Conservation (phyloP, 805 yeast genomes). For the Schizosaccharomyces pombe region DNA sequence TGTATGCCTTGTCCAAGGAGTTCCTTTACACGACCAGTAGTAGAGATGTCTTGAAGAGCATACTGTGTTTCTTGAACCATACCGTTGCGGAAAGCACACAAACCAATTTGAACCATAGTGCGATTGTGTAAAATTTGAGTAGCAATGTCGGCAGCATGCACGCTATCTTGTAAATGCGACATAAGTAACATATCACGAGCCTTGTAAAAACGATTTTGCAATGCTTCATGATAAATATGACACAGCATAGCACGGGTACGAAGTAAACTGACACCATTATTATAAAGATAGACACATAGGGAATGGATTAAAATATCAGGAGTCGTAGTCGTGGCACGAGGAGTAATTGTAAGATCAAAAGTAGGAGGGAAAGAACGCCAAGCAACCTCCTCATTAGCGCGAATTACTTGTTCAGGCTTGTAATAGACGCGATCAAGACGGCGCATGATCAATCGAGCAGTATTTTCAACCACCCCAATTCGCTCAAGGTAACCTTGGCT, state of each 20-base stretch:
- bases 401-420: slow-evolving; percentile 60
- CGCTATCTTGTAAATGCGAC: slow-evolving; percentile 64
- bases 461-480: slow-evolving; percentile 21
- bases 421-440: slow-evolving; percentile 83
- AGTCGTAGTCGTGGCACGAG: slow-evolving; percentile 19
- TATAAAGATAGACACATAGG: slow-evolving; percentile 40
- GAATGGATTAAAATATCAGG: slow-evolving; percentile 36
- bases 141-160: slow-evolving; percentile 62
- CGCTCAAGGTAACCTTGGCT: slow-evolving; percentile 68
- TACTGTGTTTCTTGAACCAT: slow-evolving; percentile 69
- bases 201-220: slow-evolving; percentile 55
- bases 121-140: slow-evolving; percentile 86
- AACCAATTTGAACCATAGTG: slow-evolving; percentile 83
- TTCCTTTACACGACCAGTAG: slow-evolving; percentile 70
- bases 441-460: slow-evolving; percentile 48
- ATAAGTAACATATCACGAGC: slow-evolving; percentile 74
- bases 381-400: slow-evolving; percentile 45
- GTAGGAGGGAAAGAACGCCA: slow-evolving; percentile 33
- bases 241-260: slow-evolving; percentile 65
- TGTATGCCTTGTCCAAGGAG: slow-evolving; percentile 78
- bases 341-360: slow-evolving; percentile 15
- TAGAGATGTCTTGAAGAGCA: slow-evolving; percentile 65
- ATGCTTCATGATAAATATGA: slow-evolving; percentile 76
- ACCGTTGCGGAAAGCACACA: slow-evolving; percentile 84
- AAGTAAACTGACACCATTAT: slow-evolving; percentile 42